A percentile compares a stretch with the other conserved stretches of the same genome.
Evolutionary conservation across 2,329 filamentous ascomycete genomes (phyloP).

Genomic region (Calonectria crousiana): DNA sequence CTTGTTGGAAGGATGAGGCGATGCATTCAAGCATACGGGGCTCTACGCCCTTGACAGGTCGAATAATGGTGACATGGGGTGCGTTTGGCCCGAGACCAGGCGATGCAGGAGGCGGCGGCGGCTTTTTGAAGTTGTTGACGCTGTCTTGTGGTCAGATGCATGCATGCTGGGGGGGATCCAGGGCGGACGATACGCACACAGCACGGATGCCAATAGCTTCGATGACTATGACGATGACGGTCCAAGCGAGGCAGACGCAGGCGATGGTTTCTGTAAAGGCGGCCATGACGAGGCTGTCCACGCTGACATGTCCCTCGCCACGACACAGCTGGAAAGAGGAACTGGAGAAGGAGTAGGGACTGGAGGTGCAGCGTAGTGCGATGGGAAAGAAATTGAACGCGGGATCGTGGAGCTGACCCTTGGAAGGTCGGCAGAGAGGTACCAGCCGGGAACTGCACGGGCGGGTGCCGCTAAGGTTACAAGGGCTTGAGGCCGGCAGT

Average conservation of each 20-base stretch:
- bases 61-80: constrained; percentile 90
- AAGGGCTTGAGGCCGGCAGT: background rate
- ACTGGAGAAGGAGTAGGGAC: background rate
- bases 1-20: constrained; percentile 84
- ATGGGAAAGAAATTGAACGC: constrained; percentile 6
- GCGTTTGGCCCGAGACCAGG: constrained; percentile 64
- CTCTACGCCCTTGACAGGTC: constrained; percentile 93
- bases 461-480: constrained; percentile 16
- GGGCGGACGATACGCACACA: constrained; percentile 56
- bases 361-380: background rate
- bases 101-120: constrained; percentile 63
- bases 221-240: constrained; percentile 63
- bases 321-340: background rate
- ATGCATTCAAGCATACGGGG: constrained; percentile 93
- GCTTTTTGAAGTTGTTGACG: constrained; percentile 65
- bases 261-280: constrained; percentile 55
- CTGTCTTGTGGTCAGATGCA: constrained; percentile 41
- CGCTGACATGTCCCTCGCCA: constrained; percentile 10
- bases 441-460: constrained; percentile 21
- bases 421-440: constrained; percentile 8
- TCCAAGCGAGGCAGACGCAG: constrained; percentile 65
- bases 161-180: background rate
- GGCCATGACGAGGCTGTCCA: constrained; percentile 40
- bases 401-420: constrained; percentile 13
- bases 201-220: constrained; percentile 68